Evolutionary conservation across 139 green algal species (phyloP).

Genomic region (Haematococcus lacustris): DNA sequence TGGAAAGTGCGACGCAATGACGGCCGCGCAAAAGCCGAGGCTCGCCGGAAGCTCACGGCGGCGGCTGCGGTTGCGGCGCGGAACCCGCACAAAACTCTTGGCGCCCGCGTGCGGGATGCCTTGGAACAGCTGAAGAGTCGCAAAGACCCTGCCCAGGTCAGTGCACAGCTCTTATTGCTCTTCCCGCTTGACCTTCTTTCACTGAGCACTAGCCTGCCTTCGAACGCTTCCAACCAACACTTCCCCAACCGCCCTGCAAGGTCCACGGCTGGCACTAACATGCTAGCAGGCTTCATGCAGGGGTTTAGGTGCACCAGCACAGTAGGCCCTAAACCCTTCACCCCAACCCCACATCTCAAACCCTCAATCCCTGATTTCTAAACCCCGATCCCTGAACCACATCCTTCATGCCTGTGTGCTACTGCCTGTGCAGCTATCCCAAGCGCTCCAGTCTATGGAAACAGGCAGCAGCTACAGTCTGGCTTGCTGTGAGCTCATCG

Average conservation of each 20-base stretch:
- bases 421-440: slow-evolving; percentile 25
- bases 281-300: not conserved
- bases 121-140: slow-evolving; percentile 43
- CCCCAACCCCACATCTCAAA: not conserved
- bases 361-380: not conserved
- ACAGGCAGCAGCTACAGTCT: slow-evolving; percentile 39
- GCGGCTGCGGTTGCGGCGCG: slow-evolving; percentile 9
- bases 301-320: not conserved
- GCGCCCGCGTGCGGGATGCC: slow-evolving; percentile 37
- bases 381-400: not conserved
- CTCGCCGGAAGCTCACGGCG: slow-evolving; percentile 31
- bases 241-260: too few species aligned
- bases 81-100: slow-evolving; percentile 40
- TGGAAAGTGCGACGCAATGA: slow-evolving; percentile 19
- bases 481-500: slow-evolving; percentile 55
- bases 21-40: slow-evolving; percentile 15
- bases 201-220: not conserved
- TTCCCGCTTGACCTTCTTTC: not conserved
- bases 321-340: not conserved
- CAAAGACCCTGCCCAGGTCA: slow-evolving; percentile 26
- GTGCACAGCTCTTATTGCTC: not conserved
- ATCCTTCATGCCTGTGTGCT: not conserved
- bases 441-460: slow-evolving; percentile 30
- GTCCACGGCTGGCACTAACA: not conserved
- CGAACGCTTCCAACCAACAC: not conserved